Evolutionary conservation across 257 asterid genomes (phyloP).

Genomic region (Lavandula angustifolia): DNA sequence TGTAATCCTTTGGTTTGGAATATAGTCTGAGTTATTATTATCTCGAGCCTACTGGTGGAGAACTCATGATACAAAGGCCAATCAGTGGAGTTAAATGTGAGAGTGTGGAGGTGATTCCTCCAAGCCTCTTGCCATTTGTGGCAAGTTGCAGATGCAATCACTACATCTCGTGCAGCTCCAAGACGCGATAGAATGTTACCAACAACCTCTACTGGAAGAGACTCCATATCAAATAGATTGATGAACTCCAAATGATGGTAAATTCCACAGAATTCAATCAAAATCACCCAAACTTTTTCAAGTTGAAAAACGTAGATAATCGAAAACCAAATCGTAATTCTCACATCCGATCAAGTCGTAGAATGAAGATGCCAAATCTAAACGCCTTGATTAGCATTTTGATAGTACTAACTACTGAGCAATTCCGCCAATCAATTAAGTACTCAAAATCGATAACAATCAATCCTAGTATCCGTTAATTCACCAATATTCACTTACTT

Average conservation of each 20-base stretch:
- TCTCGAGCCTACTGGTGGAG: slow-evolving; percentile 64
- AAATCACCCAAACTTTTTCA: slow-evolving; percentile 11
- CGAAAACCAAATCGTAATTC: slow-evolving; percentile 27
- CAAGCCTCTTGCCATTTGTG: slow-evolving; percentile 83
- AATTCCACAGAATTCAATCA: slow-evolving; percentile 30
- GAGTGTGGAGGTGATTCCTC: slow-evolving; percentile 77
- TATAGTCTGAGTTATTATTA: slow-evolving; percentile 74
- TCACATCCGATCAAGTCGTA: slow-evolving; percentile 29
- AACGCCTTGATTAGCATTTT: slow-evolving; percentile 10
- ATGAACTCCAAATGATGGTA: slow-evolving; percentile 30
- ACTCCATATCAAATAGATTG: slow-evolving; percentile 52
- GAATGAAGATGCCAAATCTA: slow-evolving; percentile 26
- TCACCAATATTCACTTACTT: slow-evolving; percentile 15
- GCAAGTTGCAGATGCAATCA: slow-evolving; percentile 86
- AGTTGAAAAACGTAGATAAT: slow-evolving; percentile 25
- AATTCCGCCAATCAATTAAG: slow-evolving; percentile 21
- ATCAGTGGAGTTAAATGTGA: slow-evolving; percentile 68
- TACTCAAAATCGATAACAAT: slow-evolving; percentile 9
- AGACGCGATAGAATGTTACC: slow-evolving; percentile 80
- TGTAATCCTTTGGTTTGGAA: slow-evolving; percentile 73
- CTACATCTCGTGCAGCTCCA: slow-evolving; percentile 82
- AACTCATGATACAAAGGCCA: slow-evolving; percentile 81
- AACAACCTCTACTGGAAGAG: slow-evolving; percentile 88
- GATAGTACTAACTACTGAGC: not conserved
- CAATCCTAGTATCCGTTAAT: slow-evolving; percentile 21